Conservation (phyloP, 2,329 filamentous ascomycete genomes). For the Hysterium pulicare region DNA sequence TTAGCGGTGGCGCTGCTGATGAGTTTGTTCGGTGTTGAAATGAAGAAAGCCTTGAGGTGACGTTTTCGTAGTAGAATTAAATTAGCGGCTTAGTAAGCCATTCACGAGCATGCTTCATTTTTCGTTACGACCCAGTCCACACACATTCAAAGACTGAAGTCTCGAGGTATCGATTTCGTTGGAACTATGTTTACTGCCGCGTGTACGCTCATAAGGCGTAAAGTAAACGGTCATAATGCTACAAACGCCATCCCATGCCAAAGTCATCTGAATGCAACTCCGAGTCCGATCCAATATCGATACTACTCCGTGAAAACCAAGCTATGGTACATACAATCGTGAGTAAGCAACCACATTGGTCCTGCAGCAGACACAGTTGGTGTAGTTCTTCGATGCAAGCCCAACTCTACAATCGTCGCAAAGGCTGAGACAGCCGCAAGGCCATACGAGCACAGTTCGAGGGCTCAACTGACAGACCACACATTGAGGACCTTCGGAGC, state of each 20-base stretch:
- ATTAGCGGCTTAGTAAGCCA: constrained; percentile 1
- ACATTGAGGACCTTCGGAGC: constrained; percentile 74
- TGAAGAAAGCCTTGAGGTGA: constrained; percentile 10
- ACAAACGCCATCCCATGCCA: no score
- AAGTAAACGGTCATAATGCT: no score
- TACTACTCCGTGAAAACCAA: no score
- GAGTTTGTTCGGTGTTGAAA: constrained; percentile 12
- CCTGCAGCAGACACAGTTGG: constrained; percentile 91
- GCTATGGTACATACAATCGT: constrained; percentile 78
- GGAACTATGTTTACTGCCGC: no score
- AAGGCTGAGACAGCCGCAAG: constrained; percentile 87
- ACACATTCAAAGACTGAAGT: no score
- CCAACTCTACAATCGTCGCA: constrained; percentile 95
- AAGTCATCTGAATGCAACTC: no score
- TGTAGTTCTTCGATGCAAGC: constrained; percentile 94
- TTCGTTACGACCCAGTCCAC: no score
- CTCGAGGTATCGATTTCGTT: no score
- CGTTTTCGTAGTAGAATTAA: constrained; percentile 1
- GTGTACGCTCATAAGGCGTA: no score
- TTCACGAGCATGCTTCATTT: no score
- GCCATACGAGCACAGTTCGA: constrained; percentile 90
- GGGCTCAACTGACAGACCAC: constrained; percentile 89
- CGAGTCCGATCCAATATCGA: no score
- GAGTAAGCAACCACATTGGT: constrained; percentile 86
- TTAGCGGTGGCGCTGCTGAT: constrained; percentile 18